These are phyloP conservation scores for Phialocephala subalpina DNA, from an alignment of 2,329 filamentous ascomycete species.

Conservation along the genomic window DNA sequence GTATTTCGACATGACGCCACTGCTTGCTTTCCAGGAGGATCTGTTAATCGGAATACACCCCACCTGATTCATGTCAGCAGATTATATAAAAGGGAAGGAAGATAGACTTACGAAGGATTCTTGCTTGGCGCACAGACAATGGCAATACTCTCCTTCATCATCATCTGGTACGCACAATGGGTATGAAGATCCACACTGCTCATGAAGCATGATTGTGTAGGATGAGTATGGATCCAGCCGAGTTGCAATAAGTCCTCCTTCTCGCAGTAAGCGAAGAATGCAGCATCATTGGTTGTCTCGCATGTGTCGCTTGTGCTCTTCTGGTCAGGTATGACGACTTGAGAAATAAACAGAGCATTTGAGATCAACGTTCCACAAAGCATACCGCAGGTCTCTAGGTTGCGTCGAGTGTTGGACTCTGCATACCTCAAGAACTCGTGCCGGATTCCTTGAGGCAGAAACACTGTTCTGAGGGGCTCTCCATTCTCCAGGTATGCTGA, in stretches of 20 bases:
- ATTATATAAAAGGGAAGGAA: background rate
- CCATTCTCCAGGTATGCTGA: constrained; percentile 92
- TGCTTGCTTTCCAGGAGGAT: constrained; percentile 88
- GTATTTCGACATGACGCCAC: constrained; percentile 80
- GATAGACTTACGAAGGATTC: constrained; percentile 69
- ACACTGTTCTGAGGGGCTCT: constrained; percentile 83
- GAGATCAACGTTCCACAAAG: constrained; percentile 90
- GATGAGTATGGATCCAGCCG: constrained; percentile 95
- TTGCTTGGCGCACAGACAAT: constrained; percentile 94
- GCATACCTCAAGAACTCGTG: constrained; percentile 78
- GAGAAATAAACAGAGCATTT: constrained; percentile 91
- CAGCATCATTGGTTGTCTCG: constrained; percentile 87
- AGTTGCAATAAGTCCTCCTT: constrained; percentile 42
- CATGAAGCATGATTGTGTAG: constrained; percentile 97
- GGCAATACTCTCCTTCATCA: constrained; percentile 95
- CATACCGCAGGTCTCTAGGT: constrained; percentile 95
- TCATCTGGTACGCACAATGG: constrained; percentile 92
- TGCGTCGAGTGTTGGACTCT: constrained; percentile 76
- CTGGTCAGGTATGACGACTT: constrained; percentile 90
- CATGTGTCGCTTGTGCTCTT: constrained; percentile 91
- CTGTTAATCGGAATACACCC: constrained; percentile 91
- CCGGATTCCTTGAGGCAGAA: constrained; percentile 81
- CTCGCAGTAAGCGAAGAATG: constrained; percentile 84
- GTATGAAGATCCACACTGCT: constrained; percentile 94
- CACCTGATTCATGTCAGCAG: constrained; percentile 61